Conservation (phyloP, 441 rosid species). For the Mallotus japonicus region DNA sequence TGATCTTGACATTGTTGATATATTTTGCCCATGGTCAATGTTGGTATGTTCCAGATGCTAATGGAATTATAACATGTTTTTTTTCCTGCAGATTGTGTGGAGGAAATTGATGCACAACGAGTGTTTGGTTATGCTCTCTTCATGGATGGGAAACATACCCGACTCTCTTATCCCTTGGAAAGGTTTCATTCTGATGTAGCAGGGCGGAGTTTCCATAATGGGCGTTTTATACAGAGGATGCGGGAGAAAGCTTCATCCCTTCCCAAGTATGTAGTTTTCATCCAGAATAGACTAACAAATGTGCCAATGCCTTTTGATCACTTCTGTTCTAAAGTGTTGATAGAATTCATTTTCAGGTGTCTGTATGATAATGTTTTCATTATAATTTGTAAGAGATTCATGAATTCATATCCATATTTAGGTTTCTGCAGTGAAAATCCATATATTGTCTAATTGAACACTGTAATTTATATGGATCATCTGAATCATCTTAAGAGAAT, state of each 20-base stretch:
- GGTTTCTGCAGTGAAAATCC: neutral
- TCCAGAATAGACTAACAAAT: neutral
- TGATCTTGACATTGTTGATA: neutral
- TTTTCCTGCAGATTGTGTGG: constrained; percentile 64
- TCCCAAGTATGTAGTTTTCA: constrained; percentile 47
- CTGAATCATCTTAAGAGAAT: neutral
- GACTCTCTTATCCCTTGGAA: constrained; percentile 72
- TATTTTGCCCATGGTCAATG: neutral
- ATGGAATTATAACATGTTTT: neutral
- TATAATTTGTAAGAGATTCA: neutral
- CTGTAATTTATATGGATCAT: neutral
- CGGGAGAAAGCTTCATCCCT: constrained; percentile 72
- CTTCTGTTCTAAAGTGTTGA: neutral
- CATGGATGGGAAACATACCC: constrained; percentile 59
- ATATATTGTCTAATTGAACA: neutral
- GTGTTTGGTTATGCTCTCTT: constrained; percentile 82
- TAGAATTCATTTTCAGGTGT: neutral
- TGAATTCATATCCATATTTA: neutral
- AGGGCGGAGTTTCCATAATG: constrained; percentile 88
- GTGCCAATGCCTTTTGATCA: too few species aligned
- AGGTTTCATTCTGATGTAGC: constrained; percentile 65
- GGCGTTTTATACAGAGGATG: constrained; percentile 81
- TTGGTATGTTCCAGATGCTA: neutral
- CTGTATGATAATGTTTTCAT: neutral
- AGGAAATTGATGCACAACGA: constrained; percentile 72